A percentile compares a stretch with the other conserved stretches of the same genome.
Evolutionary conservation across 352 stramenopile genomes (phyloP).

Genomic region (Globisporangium irregulare): DNA sequence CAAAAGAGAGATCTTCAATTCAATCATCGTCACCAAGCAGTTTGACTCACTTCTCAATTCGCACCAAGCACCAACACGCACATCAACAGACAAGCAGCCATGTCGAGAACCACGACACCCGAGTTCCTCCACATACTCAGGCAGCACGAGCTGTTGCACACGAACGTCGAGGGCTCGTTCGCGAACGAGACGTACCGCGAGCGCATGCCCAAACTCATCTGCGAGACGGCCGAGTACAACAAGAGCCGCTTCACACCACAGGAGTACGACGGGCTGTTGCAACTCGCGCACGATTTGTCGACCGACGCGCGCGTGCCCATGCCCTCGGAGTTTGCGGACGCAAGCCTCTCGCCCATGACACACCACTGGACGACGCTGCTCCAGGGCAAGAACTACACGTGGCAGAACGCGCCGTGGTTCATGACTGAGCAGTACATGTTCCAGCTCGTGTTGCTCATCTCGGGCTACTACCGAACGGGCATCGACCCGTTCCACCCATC

Average conservation of each 20-base stretch:
- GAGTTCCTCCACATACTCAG: conserved; percentile 43
- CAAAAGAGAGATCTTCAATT: background rate
- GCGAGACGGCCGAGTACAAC: conserved; percentile 55
- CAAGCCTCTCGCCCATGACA: conserved; percentile 37
- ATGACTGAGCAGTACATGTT: conserved; percentile 76
- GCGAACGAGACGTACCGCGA: conserved; percentile 63
- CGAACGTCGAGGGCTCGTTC: conserved; percentile 53
- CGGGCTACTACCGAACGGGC: conserved; percentile 56
- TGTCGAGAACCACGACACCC: conserved; percentile 21
- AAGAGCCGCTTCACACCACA: conserved; percentile 29
- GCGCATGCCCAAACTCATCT: conserved; percentile 53
- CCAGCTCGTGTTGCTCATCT: conserved; percentile 57
- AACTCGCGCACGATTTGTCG: conserved; percentile 47
- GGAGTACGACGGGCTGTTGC: conserved; percentile 32
- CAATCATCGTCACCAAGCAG: background rate
- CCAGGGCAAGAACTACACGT: conserved; percentile 45
- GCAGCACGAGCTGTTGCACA: conserved; percentile 63
- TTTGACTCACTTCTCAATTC: background rate
- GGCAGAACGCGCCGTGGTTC: conserved; percentile 77
- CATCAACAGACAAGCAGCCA: background rate
- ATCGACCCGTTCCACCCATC: conserved; percentile 66
- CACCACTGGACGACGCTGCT: conserved; percentile 48
- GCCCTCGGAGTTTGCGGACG: conserved; percentile 33
- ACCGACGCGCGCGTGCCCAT: conserved; percentile 43
- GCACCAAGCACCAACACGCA: background rate